phyloP scores from a whole-genome alignment of 768 basidiomycete genomes.

The Tricholomella constricta region DNA sequence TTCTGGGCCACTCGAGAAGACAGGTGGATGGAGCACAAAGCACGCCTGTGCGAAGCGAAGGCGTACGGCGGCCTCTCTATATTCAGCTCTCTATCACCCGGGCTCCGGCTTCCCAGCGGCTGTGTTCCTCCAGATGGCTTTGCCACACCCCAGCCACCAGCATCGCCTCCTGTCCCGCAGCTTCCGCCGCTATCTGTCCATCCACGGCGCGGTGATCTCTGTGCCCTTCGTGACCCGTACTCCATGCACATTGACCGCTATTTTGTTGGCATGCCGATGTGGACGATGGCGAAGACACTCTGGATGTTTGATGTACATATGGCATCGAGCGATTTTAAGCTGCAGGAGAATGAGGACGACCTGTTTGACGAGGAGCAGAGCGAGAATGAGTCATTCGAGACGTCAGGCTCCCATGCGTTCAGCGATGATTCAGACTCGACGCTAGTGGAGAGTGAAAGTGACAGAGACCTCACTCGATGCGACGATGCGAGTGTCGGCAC shows the following conservation, averaged over 20 bases:
- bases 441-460: slow-evolving; percentile 52
- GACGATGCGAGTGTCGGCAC: slow-evolving; percentile 9
- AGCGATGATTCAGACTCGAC: slow-evolving; percentile 61
- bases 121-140: slow-evolving; percentile 12
- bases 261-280: slow-evolving; percentile 57
- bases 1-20: slow-evolving; percentile 63
- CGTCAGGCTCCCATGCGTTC: slow-evolving; percentile 34
- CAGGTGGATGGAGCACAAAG: slow-evolving; percentile 45
- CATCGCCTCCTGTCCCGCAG: slow-evolving; percentile 9
- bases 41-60: slow-evolving; percentile 18
- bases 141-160: slow-evolving; percentile 16
- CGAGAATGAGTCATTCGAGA: slow-evolving; percentile 35
- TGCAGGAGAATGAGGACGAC: slow-evolving; percentile 19
- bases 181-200: slow-evolving; percentile 44
- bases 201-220: slow-evolving; percentile 67
- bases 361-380: slow-evolving; percentile 27
- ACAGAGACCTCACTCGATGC: slow-evolving; percentile 26
- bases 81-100: slow-evolving; percentile 16
- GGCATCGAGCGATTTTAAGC: slow-evolving; percentile 16
- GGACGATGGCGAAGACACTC: slow-evolving; percentile 69
- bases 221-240: slow-evolving; percentile 59
- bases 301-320: slow-evolving; percentile 62
- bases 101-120: slow-evolving; percentile 10
- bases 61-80: slow-evolving; percentile 32
- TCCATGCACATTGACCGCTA: slow-evolving; percentile 58